These are phyloP conservation scores for Mucor irregularis DNA, from an alignment of 371 early-diverging fungal species.

Conservation along the genomic window DNA sequence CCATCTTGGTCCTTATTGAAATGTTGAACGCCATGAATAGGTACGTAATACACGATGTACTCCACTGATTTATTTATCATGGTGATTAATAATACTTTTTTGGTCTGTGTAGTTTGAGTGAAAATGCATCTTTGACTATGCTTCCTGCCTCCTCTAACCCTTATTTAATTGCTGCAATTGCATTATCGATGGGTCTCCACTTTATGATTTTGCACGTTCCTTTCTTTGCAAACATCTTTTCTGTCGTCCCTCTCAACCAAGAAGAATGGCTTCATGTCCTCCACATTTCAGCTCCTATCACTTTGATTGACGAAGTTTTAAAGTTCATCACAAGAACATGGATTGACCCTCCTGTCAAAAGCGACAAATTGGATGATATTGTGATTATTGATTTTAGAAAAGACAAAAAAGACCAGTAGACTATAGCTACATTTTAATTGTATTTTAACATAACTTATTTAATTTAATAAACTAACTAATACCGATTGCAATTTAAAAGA, in stretches of 20 bases:
- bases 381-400: neutral
- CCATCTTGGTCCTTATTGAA: slow-evolving; percentile 94
- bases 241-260: slow-evolving; percentile 82
- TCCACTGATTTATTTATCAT: slow-evolving; percentile 77
- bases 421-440: too few species aligned
- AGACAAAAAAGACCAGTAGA: too few species aligned
- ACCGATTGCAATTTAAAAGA: too few species aligned
- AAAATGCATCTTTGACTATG: slow-evolving; percentile 89
- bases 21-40: slow-evolving; percentile 97
- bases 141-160: slow-evolving; percentile 89
- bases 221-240: slow-evolving; percentile 84
- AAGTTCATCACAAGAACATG: slow-evolving; percentile 80
- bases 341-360: slow-evolving; percentile 47
- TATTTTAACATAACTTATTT: too few species aligned
- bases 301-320: slow-evolving; percentile 88
- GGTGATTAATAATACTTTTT: slow-evolving; percentile 83
- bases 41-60: slow-evolving; percentile 53
- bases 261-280: slow-evolving; percentile 94
- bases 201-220: slow-evolving; percentile 91
- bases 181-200: slow-evolving; percentile 89
- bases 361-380: neutral
- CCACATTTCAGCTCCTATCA: slow-evolving; percentile 85
- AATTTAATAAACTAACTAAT: too few species aligned
- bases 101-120: slow-evolving; percentile 81
- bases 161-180: slow-evolving; percentile 82